Percentiles rank a stretch among this genome's conserved stretches.
These are phyloP conservation scores for Yamadazyma atmosphaerica DNA, from an alignment of 1,139 yeast genomes.

Conservation along the genomic window DNA sequence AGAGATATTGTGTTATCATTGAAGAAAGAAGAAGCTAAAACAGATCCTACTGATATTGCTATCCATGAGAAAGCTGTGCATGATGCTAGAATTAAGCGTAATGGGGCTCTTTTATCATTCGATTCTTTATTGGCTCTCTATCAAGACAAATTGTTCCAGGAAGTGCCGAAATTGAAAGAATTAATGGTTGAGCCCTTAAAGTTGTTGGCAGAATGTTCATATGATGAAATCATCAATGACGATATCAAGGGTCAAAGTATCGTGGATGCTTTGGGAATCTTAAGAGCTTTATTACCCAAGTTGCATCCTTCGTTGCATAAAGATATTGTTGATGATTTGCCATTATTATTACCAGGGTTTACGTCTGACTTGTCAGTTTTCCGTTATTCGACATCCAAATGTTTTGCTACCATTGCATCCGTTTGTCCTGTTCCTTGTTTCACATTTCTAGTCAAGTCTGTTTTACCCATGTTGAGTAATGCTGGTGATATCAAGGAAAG, in stretches of 20 bases:
- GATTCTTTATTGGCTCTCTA: constrained; percentile 54
- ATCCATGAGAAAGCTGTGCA: constrained; percentile 64
- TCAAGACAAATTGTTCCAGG: constrained; percentile 53
- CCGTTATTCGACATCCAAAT: constrained; percentile 88
- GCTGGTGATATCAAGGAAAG: constrained; percentile 76
- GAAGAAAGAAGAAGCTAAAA: constrained; percentile 73
- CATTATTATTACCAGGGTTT: constrained; percentile 60
- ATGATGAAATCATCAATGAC: constrained; percentile 41
- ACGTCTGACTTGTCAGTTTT: constrained; percentile 74
- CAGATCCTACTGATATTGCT: constrained; percentile 67
- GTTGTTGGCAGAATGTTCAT: constrained; percentile 23
- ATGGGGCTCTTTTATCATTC: constrained; percentile 78
- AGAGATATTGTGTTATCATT: constrained; percentile 68
- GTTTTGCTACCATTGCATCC: constrained; percentile 81
- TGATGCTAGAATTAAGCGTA: constrained; percentile 76
- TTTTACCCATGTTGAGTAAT: constrained; percentile 80
- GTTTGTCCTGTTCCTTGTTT: constrained; percentile 73
- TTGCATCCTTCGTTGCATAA: constrained; percentile 51
- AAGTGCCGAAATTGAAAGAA: constrained; percentile 67
- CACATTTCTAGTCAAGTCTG: constrained; percentile 72
- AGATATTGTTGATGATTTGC: constrained; percentile 48
- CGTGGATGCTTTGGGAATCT: constrained; percentile 83
- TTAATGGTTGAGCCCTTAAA: constrained; percentile 69
- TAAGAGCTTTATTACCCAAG: constrained; percentile 71
- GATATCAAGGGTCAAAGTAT: constrained; percentile 71